Evolutionary conservation across 306 rosid species (phyloP), one percentile per base, ranked within the genome.

Genomic region (Castanea mollissima): DNA sequence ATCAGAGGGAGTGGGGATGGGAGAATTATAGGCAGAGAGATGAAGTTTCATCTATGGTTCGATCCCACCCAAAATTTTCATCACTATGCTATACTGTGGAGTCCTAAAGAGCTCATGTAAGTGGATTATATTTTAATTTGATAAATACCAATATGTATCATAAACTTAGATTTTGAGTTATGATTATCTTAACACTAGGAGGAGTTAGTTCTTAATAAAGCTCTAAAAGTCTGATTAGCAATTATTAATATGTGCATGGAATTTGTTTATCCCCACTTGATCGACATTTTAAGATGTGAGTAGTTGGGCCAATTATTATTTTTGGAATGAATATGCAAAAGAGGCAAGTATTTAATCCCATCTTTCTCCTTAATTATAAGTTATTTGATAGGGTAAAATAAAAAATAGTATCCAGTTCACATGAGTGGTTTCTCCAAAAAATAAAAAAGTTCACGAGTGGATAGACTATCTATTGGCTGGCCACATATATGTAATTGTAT

Each of bases 1-100:
- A 89, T 95, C 65, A 91, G 97, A 86, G 99, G 99, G 55, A 93
- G 93, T 81, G 99, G 99, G 4, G 99, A 95, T 81, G 97, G 92
- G 5, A 90, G 59, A 76, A 88, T 93, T 51, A 86, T 93, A 51
- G 99, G 99, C 67, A 90, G 99, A 85, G 99, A 95, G 81, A 95
- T 95, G 96, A 92, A 95, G 80, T 95, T 95, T 78, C 97, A 90
- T 56, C 86, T 95, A 31, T 95, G 99, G 99, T 95, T 95, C 80
- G 99, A 95, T 78, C 99, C 99, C 23, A 93, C 97, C 25, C 12
- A 84, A 76, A 69, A 83, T 70, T 95, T 93, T 75, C 99, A 95
- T 86, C 91, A 95, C 83, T 95, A 95, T 84, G 99, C 98, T 41
- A 91, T 94, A 51, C 54, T 93, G 0, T 94, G 98, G 98, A 88